Conservation (phyloP, 495 filamentous ascomycete species). For the Copromyces sp. region DNA sequence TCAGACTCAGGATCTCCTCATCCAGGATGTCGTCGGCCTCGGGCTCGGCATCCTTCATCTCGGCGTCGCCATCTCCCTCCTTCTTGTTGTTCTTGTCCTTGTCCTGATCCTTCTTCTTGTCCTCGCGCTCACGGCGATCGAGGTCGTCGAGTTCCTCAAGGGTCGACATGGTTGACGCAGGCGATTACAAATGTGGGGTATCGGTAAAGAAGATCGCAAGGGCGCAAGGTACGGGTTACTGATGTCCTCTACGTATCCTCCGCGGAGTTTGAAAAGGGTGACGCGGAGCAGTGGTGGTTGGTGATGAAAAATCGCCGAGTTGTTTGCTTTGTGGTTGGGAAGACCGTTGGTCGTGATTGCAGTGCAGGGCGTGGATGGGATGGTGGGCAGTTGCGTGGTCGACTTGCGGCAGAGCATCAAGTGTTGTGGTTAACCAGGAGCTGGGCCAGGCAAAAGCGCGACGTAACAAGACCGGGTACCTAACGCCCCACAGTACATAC, state of each 20-base stretch:
- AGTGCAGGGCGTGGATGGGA: constrained; percentile 8
- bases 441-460: constrained; percentile 29
- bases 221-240: not conserved
- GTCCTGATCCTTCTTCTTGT: constrained; percentile 52
- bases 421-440: constrained; percentile 7
- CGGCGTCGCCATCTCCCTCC: constrained; percentile 64
- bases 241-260: not conserved
- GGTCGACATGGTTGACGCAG: constrained; percentile 23
- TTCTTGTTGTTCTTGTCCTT: constrained; percentile 62
- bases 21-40: constrained; percentile 68
- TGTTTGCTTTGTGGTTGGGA: not conserved
- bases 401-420: constrained; percentile 16
- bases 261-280: not conserved
- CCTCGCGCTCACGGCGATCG: constrained; percentile 63
- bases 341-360: constrained; percentile 10
- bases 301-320: not conserved
- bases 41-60: constrained; percentile 74
- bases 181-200: not conserved
- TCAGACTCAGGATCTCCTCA: constrained; percentile 78
- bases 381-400: constrained; percentile 3
- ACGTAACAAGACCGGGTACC: constrained; percentile 23
- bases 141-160: constrained; percentile 36
- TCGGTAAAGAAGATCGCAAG: not conserved
- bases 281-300: not conserved
- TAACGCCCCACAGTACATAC: not conserved